These are phyloP conservation scores for Kodamaea derodonti DNA, from an alignment of 1,139 yeast genomes.

Conservation along the genomic window DNA sequence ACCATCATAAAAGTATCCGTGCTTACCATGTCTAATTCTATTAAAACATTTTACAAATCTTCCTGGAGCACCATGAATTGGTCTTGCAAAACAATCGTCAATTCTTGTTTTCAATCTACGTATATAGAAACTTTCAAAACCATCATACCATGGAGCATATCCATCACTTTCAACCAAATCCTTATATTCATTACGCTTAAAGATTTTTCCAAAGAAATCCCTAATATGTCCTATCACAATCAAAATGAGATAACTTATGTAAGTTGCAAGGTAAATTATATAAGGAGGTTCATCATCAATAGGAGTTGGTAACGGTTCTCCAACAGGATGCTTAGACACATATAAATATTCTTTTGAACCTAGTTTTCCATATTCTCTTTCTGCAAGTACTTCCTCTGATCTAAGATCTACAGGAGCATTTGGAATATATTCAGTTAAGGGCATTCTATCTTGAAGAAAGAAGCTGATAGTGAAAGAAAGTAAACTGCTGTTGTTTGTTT, in stretches of 20 bases:
- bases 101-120: conserved; percentile 87
- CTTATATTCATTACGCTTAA: conserved; percentile 59
- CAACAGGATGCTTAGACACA: conserved; percentile 49
- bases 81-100: conserved; percentile 93
- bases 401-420: conserved; percentile 46
- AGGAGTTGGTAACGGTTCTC: conserved; percentile 54
- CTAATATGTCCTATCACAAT: conserved; percentile 86
- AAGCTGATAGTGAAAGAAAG: too few relatives aligned
- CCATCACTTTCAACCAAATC: conserved; percentile 81
- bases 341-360: conserved; percentile 56
- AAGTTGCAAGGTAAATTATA: conserved; percentile 73
- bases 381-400: conserved; percentile 51
- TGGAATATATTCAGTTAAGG: conserved; percentile 30
- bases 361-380: conserved; percentile 61
- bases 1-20: conserved; percentile 69
- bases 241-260: conserved; percentile 74
- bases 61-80: conserved; percentile 97
- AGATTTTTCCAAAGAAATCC: conserved; percentile 79
- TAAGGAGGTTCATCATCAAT: conserved; percentile 85
- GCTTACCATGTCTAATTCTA: conserved; percentile 61
- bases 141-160: conserved; percentile 93
- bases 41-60: conserved; percentile 79
- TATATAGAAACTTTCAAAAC: conserved; percentile 88
- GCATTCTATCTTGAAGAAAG: conserved; percentile 1
- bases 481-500: background rate